Percentiles rank a stretch among this genome's conserved stretches.
Evolutionary conservation across 192 early-diverging fungal genomes (phyloP).

Genomic region (Kappamyces sp.): DNA sequence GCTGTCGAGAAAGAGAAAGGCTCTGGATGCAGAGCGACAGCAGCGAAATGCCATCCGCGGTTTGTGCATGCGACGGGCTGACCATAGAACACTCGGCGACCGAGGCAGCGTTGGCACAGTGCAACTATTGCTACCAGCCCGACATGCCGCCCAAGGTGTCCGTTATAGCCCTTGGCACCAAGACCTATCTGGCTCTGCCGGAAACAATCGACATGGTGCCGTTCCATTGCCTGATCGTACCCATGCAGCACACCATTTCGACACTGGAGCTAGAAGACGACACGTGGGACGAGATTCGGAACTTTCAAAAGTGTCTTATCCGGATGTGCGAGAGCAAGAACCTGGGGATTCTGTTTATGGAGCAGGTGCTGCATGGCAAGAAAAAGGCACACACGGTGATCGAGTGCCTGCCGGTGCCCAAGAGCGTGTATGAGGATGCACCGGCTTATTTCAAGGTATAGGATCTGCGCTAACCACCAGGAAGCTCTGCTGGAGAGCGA

Average conservation of each 20-base stretch:
- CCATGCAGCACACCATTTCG: conserved; percentile 74
- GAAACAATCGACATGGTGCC: conserved; percentile 65
- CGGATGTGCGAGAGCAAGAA: conserved; percentile 73
- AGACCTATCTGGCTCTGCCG: conserved; percentile 75
- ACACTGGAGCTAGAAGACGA: conserved; percentile 87
- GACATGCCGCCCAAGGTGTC: conserved; percentile 55
- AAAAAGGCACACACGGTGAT: conserved; percentile 79
- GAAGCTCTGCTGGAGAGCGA: conserved; percentile 71
- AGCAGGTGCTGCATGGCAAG: conserved; percentile 74
- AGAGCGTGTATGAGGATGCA: conserved; percentile 64
- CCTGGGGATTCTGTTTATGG: conserved; percentile 78
- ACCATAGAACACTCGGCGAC: conserved; percentile 35
- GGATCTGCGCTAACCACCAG: conserved; percentile 15
- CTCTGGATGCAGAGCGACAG: background rate
- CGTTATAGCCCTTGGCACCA: conserved; percentile 71
- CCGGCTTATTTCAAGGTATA: conserved; percentile 77
- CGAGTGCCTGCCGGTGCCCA: conserved; percentile 88
- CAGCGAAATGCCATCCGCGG: background rate
- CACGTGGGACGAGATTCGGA: conserved; percentile 88
- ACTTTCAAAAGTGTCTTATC: conserved; percentile 93
- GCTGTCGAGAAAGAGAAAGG: conserved; percentile 45
- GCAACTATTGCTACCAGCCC: conserved; percentile 73
- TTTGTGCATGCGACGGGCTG: background rate
- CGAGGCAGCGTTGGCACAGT: conserved; percentile 63
- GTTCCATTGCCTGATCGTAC: conserved; percentile 89